These are phyloP conservation scores for Eurotiales sp. DNA, from an alignment of 2,329 filamentous ascomycete genomes.

Conservation along the genomic window DNA sequence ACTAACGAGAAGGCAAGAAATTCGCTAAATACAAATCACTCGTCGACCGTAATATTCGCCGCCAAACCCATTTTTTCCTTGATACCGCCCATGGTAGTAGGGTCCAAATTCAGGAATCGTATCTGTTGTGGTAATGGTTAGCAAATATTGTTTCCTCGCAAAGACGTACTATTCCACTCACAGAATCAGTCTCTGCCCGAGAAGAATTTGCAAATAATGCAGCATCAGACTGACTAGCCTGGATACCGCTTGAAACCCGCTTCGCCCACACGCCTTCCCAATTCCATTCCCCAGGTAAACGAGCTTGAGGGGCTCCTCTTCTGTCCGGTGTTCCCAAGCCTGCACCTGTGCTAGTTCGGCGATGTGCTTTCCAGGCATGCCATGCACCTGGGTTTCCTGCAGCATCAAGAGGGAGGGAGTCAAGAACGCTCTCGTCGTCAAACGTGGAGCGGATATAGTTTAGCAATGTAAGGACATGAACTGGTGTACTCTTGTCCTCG, in stretches of 20 bases:
- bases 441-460: constrained; percentile 81
- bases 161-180: constrained; percentile 41
- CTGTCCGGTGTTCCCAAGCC: constrained; percentile 23
- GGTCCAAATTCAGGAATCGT: constrained; percentile 37
- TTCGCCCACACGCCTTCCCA: constrained; percentile 98
- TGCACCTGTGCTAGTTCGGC: constrained; percentile 40
- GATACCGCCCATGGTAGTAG: constrained; percentile 27
- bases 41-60: not conserved
- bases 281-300: constrained; percentile 82
- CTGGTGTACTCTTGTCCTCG: constrained; percentile 32
- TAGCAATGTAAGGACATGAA: constrained; percentile 65
- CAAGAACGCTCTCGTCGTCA: constrained; percentile 70
- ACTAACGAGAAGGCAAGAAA: too few species aligned
- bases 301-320: constrained; percentile 43
- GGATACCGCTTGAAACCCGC: constrained; percentile 74
- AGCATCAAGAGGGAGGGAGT: constrained; percentile 73
- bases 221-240: constrained; percentile 71
- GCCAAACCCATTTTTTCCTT: constrained; percentile 34
- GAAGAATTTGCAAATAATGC: constrained; percentile 68
- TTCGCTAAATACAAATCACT: not conserved
- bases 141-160: not conserved
- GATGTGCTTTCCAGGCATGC: constrained; percentile 84
- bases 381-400: constrained; percentile 89
- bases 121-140: constrained; percentile 29
- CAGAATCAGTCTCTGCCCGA: constrained; percentile 63